phyloP scores from a whole-genome alignment of 23 red algal species.

The Rhodosorus marinus region DNA sequence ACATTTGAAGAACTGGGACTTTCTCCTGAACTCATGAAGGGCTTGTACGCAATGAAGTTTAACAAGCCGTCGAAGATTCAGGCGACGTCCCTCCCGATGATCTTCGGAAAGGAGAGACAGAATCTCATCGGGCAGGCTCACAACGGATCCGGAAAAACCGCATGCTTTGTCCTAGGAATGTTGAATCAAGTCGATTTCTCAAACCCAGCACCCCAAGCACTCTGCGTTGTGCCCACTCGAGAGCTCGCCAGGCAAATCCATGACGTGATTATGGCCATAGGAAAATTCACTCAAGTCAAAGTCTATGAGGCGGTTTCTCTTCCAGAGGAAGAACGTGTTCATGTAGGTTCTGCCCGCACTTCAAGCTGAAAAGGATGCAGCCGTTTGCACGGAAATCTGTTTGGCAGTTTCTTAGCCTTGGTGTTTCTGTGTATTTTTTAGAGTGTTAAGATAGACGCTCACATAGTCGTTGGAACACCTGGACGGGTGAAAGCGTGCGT shows the following conservation, averaged over 20 bases:
- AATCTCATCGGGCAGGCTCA: conserved; percentile 93
- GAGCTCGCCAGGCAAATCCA: conserved; percentile 86
- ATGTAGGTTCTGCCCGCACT: conserved; percentile 1
- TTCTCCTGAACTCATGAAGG: conserved; percentile 43
- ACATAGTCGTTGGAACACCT: conserved; percentile 80
- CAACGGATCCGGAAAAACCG: conserved; percentile 92
- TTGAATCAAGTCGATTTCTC: conserved; percentile 29
- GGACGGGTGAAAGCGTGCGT: conserved; percentile 76
- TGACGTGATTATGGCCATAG: conserved; percentile 46
- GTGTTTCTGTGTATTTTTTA: background rate
- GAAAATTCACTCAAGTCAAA: conserved; percentile 52
- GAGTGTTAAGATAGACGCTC: conserved; percentile 9
- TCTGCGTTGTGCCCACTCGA: conserved; percentile 86
- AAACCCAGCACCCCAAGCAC: conserved; percentile 37
- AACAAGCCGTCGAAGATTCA: conserved; percentile 89
- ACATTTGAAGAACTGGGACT: conserved; percentile 86
- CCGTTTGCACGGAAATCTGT: no score
- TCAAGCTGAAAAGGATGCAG: no score
- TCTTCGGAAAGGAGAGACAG: conserved; percentile 9
- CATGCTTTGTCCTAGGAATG: conserved; percentile 95
- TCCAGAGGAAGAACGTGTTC: conserved; percentile 45
- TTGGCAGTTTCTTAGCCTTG: no score
- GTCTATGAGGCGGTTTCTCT: conserved; percentile 49
- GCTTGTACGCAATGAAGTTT: conserved; percentile 91
- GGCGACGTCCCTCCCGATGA: conserved; percentile 77